Base-by-base conservation (phyloP, 2,329 filamentous ascomycete genomes). In the Xylaria polymorpha region DNA sequence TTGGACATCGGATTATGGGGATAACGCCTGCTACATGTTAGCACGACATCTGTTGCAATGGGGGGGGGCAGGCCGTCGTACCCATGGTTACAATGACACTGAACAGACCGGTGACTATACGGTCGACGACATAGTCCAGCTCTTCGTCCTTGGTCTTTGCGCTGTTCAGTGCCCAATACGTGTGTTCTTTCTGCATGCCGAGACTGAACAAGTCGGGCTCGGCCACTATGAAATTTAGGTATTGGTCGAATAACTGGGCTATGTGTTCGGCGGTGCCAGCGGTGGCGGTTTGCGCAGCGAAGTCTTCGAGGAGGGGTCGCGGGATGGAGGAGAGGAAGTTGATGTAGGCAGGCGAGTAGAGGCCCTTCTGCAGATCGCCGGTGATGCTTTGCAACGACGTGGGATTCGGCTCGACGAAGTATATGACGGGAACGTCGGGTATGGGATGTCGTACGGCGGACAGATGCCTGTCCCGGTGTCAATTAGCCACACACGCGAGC, bases 1-100 rank as follows among this genome's bases (percentile, higher is more conserved):
- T 97, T 7, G 96, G 94, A 78, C 94, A 98, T 73, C 96, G 87
- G 76, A 99, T 98, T 74, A 99, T 94, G 7, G 96, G 96, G 74
- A 99, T 97, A 2, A 94, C 90, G 69, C 92, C 92, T 94, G 73
- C 15, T 18, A 56, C 14, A 20, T 61, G 68, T 72, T 55, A 41
- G 57, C 48, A 66, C 25, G 51, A 14, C 15, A 12, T n/a, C 8
- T 14, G 10, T 9, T 8, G 32, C 51, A n/a, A n/a, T n/a, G 7
- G n/a, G 9, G 37, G 18, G 43, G 20, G 22, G 32, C 15, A 15
- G 20, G 6, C 73, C 85, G 67, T 41, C 71, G 37, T 85, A 91
- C 94, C 95, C 94, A 98, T 97, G 5, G 96, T 99, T n/a, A 97
- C 96, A 68, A 96, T 91, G 58, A 99, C 96, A 72, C 94, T 98